Base-by-base conservation (phyloP, 75 land plant genomes). In the Isoetes taiwanensis region DNA sequence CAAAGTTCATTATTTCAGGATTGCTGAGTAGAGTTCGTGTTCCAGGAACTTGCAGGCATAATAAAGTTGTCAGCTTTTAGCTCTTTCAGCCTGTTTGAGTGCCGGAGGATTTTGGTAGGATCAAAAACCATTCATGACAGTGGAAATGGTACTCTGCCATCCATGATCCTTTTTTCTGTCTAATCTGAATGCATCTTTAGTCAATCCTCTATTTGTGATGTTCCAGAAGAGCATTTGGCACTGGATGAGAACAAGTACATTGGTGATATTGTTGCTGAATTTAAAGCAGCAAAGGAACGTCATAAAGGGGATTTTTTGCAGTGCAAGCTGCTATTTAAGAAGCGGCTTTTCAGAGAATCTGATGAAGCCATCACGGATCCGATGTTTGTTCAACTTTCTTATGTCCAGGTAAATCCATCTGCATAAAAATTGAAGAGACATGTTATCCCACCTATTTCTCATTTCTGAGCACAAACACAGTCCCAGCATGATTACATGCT, bases 191-290 rank as follows among this genome's bases (percentile, higher is more conserved):
- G 41, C 27, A 32, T 38, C 17, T 28, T 42, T 31, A 54, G 10
- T 59, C 8, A 30, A 52, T 58, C 14, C 9, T 52, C 4, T n/a
- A 27, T 38, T 4, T 24, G 24, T 43, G 40, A 23, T 2, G 0
- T 28, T 32, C 12, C 77, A 93, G 98, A 93, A 71, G 98, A 93
- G 58, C 82, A 81, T 26, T 70, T 83, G 56, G 94, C 79, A 12
- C 43, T 93, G 69, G 98, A 93, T 79, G 98, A 93, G 37, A 83
- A 86, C 56, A 86, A 83, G 60, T 93, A 86, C 58, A 73, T 93
- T 59, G 98, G 98, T 3, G 98, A 93, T 70, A 64, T 93, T 56
- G 69, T 93, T 26, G 78, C 82, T 30, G 98, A 86, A 39, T 93
- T 93, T 64, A 93, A 83, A 72, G 73, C 80, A 37, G 71, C 71